These are phyloP conservation scores for Schizochytrium sp. DNA, from an alignment of 108 stramenopile species.

Conservation along the genomic window DNA sequence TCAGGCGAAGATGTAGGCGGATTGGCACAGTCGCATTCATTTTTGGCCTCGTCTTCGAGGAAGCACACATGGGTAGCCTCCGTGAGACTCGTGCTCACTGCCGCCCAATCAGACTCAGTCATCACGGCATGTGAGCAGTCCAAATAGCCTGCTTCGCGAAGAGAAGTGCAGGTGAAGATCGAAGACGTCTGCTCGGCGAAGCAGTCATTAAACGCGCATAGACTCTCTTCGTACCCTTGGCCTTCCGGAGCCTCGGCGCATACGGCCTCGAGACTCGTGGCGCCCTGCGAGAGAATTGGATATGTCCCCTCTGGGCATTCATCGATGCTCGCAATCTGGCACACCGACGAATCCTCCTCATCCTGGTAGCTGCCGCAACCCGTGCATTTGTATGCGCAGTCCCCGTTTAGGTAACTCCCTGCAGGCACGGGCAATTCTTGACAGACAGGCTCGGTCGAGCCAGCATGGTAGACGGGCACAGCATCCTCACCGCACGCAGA, in stretches of 20 bases:
- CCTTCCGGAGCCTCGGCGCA: neutral
- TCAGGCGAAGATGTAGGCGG: neutral
- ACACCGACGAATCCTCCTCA: neutral
- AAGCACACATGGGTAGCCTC: neutral
- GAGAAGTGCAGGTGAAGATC: neutral
- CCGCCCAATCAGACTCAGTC: neutral
- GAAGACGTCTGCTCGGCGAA: neutral
- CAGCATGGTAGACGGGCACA: neutral
- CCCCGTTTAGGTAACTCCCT: neutral
- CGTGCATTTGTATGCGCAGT: neutral
- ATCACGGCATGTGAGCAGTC: neutral
- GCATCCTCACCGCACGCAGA: neutral
- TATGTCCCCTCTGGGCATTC: neutral
- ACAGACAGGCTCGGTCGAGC: neutral
- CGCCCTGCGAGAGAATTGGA: neutral
- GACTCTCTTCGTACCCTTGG: neutral
- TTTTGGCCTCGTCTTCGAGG: neutral
- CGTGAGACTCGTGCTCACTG: neutral
- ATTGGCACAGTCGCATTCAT: neutral
- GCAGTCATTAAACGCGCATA: neutral
- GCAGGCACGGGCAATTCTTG: neutral
- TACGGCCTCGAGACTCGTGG: neutral
- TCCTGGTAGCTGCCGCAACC: neutral
- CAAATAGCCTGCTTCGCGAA: neutral
- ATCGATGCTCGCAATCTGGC: neutral